Evolutionary conservation across 768 basidiomycete genomes (phyloP), one percentile per base, ranked within the genome.

Genomic region (Hebeloma cylindrosporum): DNA sequence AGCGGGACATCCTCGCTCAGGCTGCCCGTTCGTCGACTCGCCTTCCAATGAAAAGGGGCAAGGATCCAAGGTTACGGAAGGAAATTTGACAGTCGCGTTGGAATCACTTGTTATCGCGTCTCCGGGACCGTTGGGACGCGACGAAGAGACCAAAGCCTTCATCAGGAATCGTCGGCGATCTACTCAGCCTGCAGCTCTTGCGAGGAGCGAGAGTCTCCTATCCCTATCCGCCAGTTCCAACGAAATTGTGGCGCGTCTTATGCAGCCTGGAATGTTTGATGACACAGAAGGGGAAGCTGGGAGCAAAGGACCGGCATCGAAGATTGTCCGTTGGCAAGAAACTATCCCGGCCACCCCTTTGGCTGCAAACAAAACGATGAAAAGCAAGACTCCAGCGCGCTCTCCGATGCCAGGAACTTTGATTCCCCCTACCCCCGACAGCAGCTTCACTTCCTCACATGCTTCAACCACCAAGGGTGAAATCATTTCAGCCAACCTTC

Each of bases 1-100:
- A 41, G 69, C 66, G 18, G 81, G 82, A 0, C 83, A 84, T 56
- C 82, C 82, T 13, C 78, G 81, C 33, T 77, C 77, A 0, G 80
- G 82, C 7, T 83, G 83, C 54, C 79, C 80, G 0, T 72, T 63
- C 44, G 61, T 57, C 16, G 68, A 72, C 32, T 60, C 69, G 1
- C 60, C 60, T 6, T 31, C 45, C 10, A 49, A 33, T 36, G 50
- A 49, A 14, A 46, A 50, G 26, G 48, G 46, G 21, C 43, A 49
- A 11, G 27, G 28, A 7, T 20, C 47, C 23, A 43, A 36, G 20
- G 36, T 47, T 18, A 14, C 53, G 13, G 36, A 54, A 20, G 48
- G 64, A 20, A 60, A 52, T 17, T 63, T 79, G 34, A 61, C 60
- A 4, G 63, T 68, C 23, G 75, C 74, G 7, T 56, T 82, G 42